Base-by-base conservation (phyloP, 176 grass and related monocot genomes). In the Oryza officinalis region DNA sequence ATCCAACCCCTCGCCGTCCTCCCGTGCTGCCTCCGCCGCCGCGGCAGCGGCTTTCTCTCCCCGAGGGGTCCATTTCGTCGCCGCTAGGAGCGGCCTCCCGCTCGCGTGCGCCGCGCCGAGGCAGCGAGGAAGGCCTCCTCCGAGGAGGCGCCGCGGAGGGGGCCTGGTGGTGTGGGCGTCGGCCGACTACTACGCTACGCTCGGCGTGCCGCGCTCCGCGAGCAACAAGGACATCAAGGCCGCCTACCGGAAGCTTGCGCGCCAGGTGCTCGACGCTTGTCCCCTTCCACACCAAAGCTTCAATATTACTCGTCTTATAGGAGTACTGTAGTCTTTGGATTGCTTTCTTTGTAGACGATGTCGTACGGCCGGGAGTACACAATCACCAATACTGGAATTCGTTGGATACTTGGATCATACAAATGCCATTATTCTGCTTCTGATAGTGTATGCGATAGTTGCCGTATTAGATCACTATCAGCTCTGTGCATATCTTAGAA, bases 221-320 rank as follows among this genome's bases (percentile, higher is more conserved):
- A 86, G 78, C 78, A 86, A 66, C 81, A 99, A 96, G 63, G 96
- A 94, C 83, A 96, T 99, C 89, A 99, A 99, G 87, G 74, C 93
- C 26, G 96, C 96, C 3, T 99, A 99, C 81, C 85, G 96, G 60
- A 95, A 86, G 84, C 91, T 96, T 79, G 96, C 96, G 30, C 96
- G 96, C 64, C 93, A 99, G 96, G 96, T 99, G 57, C 44, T 93
- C 78, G 88, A 79, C 69, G 35, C 47, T 79, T 79, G 12, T 61
- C 61, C 60, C 27, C 80, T 69, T 27, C 28, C 8, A 30, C 25
- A 8, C 6, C 26, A 18, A 18, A 79, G 4, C 74, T 32, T 50
- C 57, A 27, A 14, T 22, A 54, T 71, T 74, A 43, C 17, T 68
- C 25, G 17, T 59, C 27, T 65, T 18, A 65, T 85, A 11, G 67